Conservation (phyloP, 148 eudicot species). For the Rhododendron williamsianum region DNA sequence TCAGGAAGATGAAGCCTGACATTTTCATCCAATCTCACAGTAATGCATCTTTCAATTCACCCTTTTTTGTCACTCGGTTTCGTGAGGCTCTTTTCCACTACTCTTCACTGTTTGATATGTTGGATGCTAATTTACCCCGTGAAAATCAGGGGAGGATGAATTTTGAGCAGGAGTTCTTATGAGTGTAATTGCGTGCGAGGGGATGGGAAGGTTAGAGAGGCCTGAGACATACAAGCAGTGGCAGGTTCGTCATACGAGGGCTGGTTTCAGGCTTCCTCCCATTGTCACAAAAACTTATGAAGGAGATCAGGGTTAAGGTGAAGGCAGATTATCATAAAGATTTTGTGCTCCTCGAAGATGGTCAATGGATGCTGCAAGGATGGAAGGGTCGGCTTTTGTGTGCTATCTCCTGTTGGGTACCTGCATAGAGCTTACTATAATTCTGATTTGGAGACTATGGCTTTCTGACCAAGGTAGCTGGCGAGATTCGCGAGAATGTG, state of each 20-base stretch:
- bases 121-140: slow-evolving; percentile 30
- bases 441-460: too few relatives aligned
- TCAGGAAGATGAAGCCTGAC: slow-evolving; percentile 20
- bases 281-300: slow-evolving; percentile 8
- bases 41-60: slow-evolving; percentile 34
- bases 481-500: too few relatives aligned
- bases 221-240: slow-evolving; percentile 81
- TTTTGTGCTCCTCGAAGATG: slow-evolving; percentile 13
- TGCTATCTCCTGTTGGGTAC: slow-evolving; percentile 24
- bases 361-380: slow-evolving; percentile 22
- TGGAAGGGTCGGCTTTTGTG: slow-evolving; percentile 20
- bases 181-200: slow-evolving; percentile 76
- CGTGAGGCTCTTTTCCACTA: slow-evolving; percentile 43
- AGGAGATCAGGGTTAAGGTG: slow-evolving; percentile 24
- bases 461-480: too few relatives aligned
- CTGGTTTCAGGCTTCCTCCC: slow-evolving; percentile 44
- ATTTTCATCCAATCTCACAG: slow-evolving; percentile 25
- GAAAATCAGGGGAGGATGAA: slow-evolving; percentile 49
- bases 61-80: slow-evolving; percentile 44
- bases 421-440: background rate
- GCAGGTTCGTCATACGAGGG: slow-evolving; percentile 50
- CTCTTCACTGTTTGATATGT: slow-evolving; percentile 38
- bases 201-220: slow-evolving; percentile 54
- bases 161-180: slow-evolving; percentile 68
- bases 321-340: background rate